These are phyloP conservation scores for Venturia nashicola DNA, from an alignment of 2,329 filamentous ascomycete genomes.

Conservation along the genomic window DNA sequence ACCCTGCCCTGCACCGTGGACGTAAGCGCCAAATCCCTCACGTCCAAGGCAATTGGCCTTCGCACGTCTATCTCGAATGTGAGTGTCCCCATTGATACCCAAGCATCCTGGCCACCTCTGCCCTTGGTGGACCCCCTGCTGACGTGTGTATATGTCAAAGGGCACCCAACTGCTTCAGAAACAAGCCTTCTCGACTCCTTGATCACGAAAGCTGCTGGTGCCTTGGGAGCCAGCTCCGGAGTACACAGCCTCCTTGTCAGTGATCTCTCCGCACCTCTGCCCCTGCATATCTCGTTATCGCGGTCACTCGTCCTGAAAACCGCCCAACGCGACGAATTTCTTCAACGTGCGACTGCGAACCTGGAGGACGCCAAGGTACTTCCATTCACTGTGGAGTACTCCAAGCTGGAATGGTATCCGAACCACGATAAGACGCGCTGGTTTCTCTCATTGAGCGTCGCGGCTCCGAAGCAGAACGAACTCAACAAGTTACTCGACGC, in stretches of 20 bases:
- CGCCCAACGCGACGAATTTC: constrained; percentile 57
- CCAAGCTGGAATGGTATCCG: constrained; percentile 48
- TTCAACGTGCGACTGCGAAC: constrained; percentile 40
- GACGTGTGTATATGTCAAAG: constrained; percentile 15
- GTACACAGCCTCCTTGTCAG: constrained; percentile 62
- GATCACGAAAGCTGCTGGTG: neutral
- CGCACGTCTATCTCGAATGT: constrained; percentile 91
- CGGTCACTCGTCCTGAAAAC: constrained; percentile 64
- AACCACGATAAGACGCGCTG: constrained; percentile 60
- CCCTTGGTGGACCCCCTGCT: neutral
- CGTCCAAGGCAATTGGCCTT: constrained; percentile 81
- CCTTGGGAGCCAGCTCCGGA: constrained; percentile 12
- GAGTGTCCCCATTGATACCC: constrained; percentile 25
- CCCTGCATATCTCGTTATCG: constrained; percentile 85
- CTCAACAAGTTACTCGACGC: constrained; percentile 44
- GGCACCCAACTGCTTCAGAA: constrained; percentile 21
- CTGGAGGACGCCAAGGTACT: constrained; percentile 31
- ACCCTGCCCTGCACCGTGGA: constrained; percentile 75
- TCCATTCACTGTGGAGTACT: constrained; percentile 37
- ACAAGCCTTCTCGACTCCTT: constrained; percentile 10
- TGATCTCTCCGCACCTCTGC: constrained; percentile 64
- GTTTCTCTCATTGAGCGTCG: constrained; percentile 67
- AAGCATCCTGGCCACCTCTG: neutral
- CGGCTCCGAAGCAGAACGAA: constrained; percentile 21
- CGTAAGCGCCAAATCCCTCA: constrained; percentile 74